phyloP scores from a whole-genome alignment of 2,329 filamentous ascomycete genomes.

The Aspergillus uvarum region DNA sequence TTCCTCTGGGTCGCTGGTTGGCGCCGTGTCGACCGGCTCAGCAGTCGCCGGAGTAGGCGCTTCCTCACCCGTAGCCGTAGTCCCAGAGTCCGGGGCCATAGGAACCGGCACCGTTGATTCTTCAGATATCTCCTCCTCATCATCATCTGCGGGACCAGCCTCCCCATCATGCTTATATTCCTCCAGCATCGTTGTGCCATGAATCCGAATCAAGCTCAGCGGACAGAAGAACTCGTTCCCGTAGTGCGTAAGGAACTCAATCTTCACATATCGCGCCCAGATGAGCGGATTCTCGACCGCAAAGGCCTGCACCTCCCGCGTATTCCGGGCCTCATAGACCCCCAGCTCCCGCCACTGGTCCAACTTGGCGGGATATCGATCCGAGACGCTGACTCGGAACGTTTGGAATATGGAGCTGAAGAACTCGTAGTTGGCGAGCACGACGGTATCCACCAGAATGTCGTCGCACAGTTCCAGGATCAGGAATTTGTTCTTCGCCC shows the following conservation, averaged over 20 bases:
- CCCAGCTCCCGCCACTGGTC: conserved; percentile 91
- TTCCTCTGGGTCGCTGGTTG: conserved; percentile 27
- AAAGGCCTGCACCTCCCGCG: conserved; percentile 90
- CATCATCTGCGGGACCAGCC: conserved; percentile 55
- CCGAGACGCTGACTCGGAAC: conserved; percentile 88
- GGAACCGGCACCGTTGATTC: conserved; percentile 37
- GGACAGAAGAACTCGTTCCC: conserved; percentile 97
- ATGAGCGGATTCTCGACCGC: conserved; percentile 91
- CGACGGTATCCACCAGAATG: conserved; percentile 86
- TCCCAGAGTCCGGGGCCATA: conserved; percentile 13
- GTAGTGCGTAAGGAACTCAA: conserved; percentile 91
- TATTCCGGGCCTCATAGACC: conserved; percentile 86
- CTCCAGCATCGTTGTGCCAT: conserved; percentile 91
- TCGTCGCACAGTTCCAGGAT: conserved; percentile 90
- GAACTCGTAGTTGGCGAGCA: conserved; percentile 98
- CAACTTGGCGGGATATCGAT: conserved; percentile 87
- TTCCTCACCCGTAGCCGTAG: neutral
- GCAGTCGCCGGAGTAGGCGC: neutral
- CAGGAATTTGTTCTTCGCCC: conserved; percentile 82
- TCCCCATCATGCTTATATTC: conserved; percentile 89
- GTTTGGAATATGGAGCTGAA: conserved; percentile 95
- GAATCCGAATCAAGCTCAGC: conserved; percentile 82
- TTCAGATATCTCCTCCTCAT: conserved; percentile 54
- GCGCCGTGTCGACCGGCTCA: neutral
- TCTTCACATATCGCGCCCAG: conserved; percentile 87